Conservation (phyloP, 116 monocot species). For the Dioscorea cayenensis region DNA sequence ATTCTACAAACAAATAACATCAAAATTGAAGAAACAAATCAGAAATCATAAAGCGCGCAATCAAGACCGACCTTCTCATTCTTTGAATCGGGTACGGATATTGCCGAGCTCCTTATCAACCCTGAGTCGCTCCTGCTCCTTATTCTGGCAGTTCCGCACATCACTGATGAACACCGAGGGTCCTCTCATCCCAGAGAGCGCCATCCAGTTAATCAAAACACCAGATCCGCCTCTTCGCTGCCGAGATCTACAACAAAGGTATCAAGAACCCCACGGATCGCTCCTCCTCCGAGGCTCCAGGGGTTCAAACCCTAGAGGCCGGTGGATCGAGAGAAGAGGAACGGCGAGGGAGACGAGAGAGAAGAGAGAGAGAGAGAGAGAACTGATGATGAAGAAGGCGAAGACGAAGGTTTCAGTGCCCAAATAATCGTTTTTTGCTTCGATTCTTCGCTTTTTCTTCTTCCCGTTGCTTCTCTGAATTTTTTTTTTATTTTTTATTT, state of each 20-base stretch:
- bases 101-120: conserved; percentile 99
- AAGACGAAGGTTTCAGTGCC: too few species aligned
- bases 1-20: neutral
- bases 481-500: too few species aligned
- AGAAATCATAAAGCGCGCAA: neutral
- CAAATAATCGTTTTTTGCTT: too few species aligned
- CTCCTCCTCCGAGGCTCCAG: neutral
- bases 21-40: neutral
- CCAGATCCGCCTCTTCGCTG: neutral
- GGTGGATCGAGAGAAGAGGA: neutral
- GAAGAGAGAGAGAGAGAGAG: neutral
- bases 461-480: too few species aligned
- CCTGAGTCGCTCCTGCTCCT: conserved; percentile 88
- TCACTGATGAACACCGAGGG: conserved; percentile 98
- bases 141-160: conserved; percentile 88
- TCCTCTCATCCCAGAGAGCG: conserved; percentile 86
- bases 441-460: too few species aligned
- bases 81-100: conserved; percentile 84
- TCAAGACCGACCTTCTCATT: conserved; percentile 63
- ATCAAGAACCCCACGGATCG: neutral
- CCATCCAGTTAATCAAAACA: conserved; percentile 32
- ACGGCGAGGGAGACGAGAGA: neutral
- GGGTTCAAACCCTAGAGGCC: neutral
- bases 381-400: too few species aligned
- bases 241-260: neutral